phyloP scores from a whole-genome alignment of 768 basidiomycete species.

The Pulveroboletus sp. region DNA sequence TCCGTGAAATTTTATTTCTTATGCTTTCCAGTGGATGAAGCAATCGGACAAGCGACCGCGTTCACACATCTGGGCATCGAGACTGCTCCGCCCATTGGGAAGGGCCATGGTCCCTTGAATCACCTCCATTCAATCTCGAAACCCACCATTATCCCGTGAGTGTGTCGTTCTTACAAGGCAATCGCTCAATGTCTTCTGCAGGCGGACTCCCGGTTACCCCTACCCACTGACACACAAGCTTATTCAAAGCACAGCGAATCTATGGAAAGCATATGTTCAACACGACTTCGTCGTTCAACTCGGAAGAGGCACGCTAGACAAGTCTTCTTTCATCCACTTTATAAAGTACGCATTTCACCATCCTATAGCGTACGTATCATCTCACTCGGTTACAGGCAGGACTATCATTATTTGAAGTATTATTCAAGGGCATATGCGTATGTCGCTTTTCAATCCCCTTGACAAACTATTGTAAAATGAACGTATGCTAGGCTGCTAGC shows the following conservation, averaged over 20 bases:
- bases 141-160: conserved; percentile 55
- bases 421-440: conserved; percentile 82
- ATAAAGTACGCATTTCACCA: conserved; percentile 57
- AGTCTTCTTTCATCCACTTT: conserved; percentile 75
- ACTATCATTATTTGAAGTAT: conserved; percentile 79
- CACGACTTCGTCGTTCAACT: conserved; percentile 83
- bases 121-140: conserved; percentile 64
- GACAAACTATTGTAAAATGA: neutral
- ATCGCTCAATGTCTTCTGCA: conserved; percentile 22
- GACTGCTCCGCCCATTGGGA: conserved; percentile 63
- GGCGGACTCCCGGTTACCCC: conserved; percentile 56
- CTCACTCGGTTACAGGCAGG: conserved; percentile 51
- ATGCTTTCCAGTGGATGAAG: conserved; percentile 47
- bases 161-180: conserved; percentile 12
- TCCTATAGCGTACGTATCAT: neutral
- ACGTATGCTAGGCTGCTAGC: conserved; percentile 56
- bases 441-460: conserved; percentile 10
- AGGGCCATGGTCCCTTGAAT: conserved; percentile 83
- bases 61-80: conserved; percentile 78
- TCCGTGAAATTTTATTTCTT: neutral
- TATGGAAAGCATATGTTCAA: conserved; percentile 75
- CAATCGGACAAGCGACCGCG: conserved; percentile 55
- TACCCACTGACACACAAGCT: conserved; percentile 69
- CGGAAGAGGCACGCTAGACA: conserved; percentile 66
- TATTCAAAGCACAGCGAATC: conserved; percentile 49